Evolutionary conservation across 371 early-diverging fungal genomes (phyloP), one percentile per base, ranked within the genome.

Genomic region (Saksenaea vasiformis): DNA sequence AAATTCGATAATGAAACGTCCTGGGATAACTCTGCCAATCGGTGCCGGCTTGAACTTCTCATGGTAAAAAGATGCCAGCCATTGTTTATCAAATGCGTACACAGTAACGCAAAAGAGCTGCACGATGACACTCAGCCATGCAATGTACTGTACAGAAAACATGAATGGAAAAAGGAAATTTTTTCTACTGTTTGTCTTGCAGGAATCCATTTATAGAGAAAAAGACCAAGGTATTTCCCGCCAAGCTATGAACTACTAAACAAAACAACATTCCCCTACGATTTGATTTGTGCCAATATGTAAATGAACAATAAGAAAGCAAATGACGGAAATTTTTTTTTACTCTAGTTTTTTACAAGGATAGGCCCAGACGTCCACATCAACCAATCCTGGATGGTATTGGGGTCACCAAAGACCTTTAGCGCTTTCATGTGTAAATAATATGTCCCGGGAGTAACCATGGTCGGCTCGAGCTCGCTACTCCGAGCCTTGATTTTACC

Each of bases 1-100:
- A 36, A 79, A 76, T 54, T 79, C 79, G 31, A 76, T 68, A 19
- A 79, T 79, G 39, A 68, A 79, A 17, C 76, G 64, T 3, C 73
- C 73, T 11, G 79, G 68, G n/a, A 79, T 55, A 4, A 66, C 56
- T 11, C 68, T 68, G 27, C 69, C 69, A 22, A 66, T 26, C 1
- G 54, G 27, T 9, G 70, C 61, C 2, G 67, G 63, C n/a, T 61
- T 58, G 47, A 61, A 74, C 26, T 73, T 73, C 0, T 67, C 61
- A 17, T 73, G 58, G 14, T 34, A 38, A 14, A 47, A 5, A 17
- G 51, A 22, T 22, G n/a, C 22, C 11, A 47, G 24, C 27, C 17
- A 22, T 19, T 47, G 51, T 11, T 47, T 47, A 47, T 47, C 51
- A 22, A n/a, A 19, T 24, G 51, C 24, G 8, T 4, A 47, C 4